phyloP scores from a whole-genome alignment of 768 basidiomycete species.

The Boletales sp. region DNA sequence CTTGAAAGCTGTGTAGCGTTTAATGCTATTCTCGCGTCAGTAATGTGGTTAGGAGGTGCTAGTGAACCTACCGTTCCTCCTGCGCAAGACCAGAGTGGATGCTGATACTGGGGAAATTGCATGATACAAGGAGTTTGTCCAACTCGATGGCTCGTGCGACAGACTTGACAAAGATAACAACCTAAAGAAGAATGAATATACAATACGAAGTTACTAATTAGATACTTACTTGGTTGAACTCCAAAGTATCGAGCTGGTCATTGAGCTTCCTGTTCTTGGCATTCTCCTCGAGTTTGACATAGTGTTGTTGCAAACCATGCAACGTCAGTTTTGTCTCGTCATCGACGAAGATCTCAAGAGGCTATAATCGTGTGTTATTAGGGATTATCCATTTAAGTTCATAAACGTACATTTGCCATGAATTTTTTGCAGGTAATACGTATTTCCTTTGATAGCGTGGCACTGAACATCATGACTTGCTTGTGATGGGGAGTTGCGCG shows the following conservation, averaged over 20 bases:
- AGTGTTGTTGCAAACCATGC: constrained; percentile 98
- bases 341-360: constrained; percentile 98
- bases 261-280: constrained; percentile 97
- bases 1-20: constrained; percentile 96
- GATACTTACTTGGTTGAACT: constrained; percentile 88
- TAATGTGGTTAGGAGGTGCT: background rate
- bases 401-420: constrained; percentile 86
- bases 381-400: too few species aligned
- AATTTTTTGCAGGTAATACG: constrained; percentile 99
- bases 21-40: constrained; percentile 55
- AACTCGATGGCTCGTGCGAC: constrained; percentile 95
- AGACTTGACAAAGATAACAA: constrained; percentile 99
- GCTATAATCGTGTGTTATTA: constrained; percentile 45
- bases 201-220: background rate
- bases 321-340: constrained; percentile 98
- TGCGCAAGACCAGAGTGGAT: constrained; percentile 95
- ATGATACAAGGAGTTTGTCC: constrained; percentile 92
- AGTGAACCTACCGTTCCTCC: constrained; percentile 80
- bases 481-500: constrained; percentile 98
- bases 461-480: constrained; percentile 99
- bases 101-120: constrained; percentile 97
- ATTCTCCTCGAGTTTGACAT: constrained; percentile 92
- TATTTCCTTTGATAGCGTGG: constrained; percentile 96
- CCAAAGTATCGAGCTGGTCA: constrained; percentile 89
- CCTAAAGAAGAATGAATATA: constrained; percentile 45